phyloP scores from a whole-genome alignment of 2,329 filamentous ascomycete genomes.

The Paracorniculantispora psalliotae region DNA sequence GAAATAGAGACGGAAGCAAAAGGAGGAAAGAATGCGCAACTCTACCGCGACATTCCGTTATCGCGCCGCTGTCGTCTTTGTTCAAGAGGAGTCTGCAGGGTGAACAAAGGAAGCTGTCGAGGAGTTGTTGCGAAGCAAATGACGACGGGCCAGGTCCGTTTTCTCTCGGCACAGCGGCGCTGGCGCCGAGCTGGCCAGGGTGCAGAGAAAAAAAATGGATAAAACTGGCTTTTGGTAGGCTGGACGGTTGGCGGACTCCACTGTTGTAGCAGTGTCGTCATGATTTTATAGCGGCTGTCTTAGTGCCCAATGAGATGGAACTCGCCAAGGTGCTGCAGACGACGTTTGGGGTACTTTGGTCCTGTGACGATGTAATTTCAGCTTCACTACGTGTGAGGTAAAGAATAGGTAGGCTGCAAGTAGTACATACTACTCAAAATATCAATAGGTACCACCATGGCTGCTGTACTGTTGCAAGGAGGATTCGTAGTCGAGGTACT shows the following conservation, averaged over 20 bases:
- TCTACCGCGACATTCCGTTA: constrained; percentile 8
- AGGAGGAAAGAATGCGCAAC: not conserved
- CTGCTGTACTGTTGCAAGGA: no score
- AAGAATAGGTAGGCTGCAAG: no score
- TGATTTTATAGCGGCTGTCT: not conserved
- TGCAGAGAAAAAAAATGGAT: not conserved
- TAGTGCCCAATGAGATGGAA: not conserved
- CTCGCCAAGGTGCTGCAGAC: no score
- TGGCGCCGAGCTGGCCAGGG: constrained; percentile 5
- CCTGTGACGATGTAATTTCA: not conserved
- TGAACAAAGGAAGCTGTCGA: not conserved
- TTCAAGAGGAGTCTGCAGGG: not conserved
- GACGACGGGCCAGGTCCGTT: not conserved
- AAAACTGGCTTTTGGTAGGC: not conserved
- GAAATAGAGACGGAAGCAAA: not conserved
- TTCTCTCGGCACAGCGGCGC: constrained; percentile 10
- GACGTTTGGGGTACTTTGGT: not conserved
- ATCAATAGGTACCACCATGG: no score
- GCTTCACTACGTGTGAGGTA: no score
- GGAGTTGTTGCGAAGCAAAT: not conserved
- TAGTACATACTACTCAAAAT: no score
- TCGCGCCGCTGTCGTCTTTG: not conserved
- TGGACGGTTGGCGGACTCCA: not conserved
- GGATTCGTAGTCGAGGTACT: no score
- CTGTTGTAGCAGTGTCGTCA: constrained; percentile 4